A percentile compares a stretch with the other conserved stretches of the same genome.
These are phyloP conservation scores for Calocera viscosa DNA, from an alignment of 768 basidiomycete species.

Conservation along the genomic window DNA sequence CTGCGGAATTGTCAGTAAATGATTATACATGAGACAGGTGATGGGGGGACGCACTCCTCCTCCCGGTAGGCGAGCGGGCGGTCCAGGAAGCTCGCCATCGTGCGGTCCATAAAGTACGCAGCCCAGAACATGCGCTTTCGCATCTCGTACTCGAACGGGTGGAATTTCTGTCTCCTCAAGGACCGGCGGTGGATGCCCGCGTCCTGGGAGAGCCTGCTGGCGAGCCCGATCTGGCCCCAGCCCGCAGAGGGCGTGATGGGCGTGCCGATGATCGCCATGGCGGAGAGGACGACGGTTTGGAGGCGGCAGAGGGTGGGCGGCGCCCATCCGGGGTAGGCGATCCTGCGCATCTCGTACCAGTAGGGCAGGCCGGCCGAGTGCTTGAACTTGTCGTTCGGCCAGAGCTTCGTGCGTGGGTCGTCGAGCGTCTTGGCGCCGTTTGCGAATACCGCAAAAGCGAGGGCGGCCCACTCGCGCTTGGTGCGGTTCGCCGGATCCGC, in stretches of 20 bases:
- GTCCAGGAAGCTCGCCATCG: conserved; percentile 5
- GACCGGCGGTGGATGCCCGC: conserved; percentile 62
- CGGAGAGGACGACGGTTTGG: conserved; percentile 35
- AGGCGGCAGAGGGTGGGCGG: conserved; percentile 44
- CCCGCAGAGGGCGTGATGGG: conserved; percentile 26
- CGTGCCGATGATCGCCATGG: conserved; percentile 32
- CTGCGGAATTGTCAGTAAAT: neutral
- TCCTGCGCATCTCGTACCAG: conserved; percentile 7
- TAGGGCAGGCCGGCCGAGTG: conserved; percentile 3
- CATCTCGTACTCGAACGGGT: conserved; percentile 47
- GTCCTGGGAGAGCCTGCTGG: conserved; percentile 58
- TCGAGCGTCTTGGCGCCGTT: conserved; percentile 45
- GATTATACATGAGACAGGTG: neutral
- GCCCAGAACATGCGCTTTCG: conserved; percentile 70
- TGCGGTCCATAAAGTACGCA: conserved; percentile 1
- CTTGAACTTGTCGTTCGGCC: conserved; percentile 26
- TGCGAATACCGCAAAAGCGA: conserved; percentile 60
- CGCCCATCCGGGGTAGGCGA: neutral
- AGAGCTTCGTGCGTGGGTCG: conserved; percentile 41
- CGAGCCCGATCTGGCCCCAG: conserved; percentile 55
- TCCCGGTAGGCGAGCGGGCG: neutral
- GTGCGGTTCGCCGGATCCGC: conserved; percentile 38
- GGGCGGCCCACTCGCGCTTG: conserved; percentile 43
- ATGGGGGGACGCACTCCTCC: neutral
- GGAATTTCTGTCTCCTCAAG: conserved; percentile 33